A percentile compares a stretch with the other conserved stretches of the same genome.
Conservation (phyloP, 2,329 filamentous ascomycete species). For the Sphaceloma murrayae region DNA sequence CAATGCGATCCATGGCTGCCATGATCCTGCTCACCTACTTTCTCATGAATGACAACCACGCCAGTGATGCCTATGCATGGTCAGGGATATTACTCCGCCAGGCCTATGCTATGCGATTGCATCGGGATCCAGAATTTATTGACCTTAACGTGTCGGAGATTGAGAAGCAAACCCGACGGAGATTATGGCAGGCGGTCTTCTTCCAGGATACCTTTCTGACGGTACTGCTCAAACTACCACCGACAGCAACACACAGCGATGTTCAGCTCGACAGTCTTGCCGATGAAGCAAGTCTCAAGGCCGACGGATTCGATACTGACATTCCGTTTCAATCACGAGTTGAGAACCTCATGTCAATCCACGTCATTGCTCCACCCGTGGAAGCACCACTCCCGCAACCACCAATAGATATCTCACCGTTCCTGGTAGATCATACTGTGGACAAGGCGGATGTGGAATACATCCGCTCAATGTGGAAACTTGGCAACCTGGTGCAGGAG, state of each 20-base stretch:
- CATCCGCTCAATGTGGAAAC: conserved; percentile 66
- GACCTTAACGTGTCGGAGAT: conserved; percentile 56
- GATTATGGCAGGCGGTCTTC: conserved; percentile 72
- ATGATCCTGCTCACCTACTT: conserved; percentile 81
- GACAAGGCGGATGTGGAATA: conserved; percentile 40
- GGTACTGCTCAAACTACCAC: conserved; percentile 65
- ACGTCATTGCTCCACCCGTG: conserved; percentile 37
- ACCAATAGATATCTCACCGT: conserved; percentile 21
- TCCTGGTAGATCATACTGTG: conserved; percentile 26
- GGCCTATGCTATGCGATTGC: conserved; percentile 71
- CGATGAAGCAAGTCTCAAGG: conserved; percentile 48
- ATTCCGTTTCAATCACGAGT: conserved; percentile 40
- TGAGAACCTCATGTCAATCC: conserved; percentile 45
- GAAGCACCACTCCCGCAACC: conserved; percentile 28
- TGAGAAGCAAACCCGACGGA: conserved; percentile 69
- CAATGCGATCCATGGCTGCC: conserved; percentile 62
- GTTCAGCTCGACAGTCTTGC: conserved; percentile 64
- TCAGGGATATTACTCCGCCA: conserved; percentile 67
- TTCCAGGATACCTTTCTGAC: conserved; percentile 76
- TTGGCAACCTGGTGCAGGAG: conserved; percentile 69
- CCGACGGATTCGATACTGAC: conserved; percentile 52
- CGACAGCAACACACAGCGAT: conserved; percentile 69
- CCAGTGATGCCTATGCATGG: conserved; percentile 74
- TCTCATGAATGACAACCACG: conserved; percentile 77
- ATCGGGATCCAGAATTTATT: conserved; percentile 66